Evolutionary conservation across 2,329 filamentous ascomycete species (phyloP), one percentile per base, ranked within the genome.

Genomic region (Diaporthe sp.): DNA sequence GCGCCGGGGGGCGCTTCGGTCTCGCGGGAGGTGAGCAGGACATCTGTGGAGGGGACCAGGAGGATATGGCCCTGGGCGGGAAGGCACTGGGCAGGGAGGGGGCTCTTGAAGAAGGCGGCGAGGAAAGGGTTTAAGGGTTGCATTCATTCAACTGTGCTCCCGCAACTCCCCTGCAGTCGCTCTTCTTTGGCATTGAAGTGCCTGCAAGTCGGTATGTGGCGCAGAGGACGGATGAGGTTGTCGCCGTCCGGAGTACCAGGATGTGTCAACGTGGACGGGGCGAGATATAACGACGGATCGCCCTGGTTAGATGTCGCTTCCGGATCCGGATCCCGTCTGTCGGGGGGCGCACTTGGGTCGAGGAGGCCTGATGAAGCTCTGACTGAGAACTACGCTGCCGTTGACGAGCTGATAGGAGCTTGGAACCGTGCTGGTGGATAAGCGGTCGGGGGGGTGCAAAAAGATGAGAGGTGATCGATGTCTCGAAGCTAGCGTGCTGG

Each of bases 121-220:
- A 99, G 90, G 87, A 98, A 98, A 84, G 97, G 97, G 87, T 99
- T 99, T 92, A 98, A 90, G 88, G 97, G 95, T 93, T 96, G 96
- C 96, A 98, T 98, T 92, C 93, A 82, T 79, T 81, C 81, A 77
- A 79, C 78, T 76, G 66, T 65, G 63, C 70, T 71, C 66, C 73
- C 73, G 71, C 75, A 71, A 75, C 73, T 56, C 70, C 75, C 73
- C 71, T 69, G 53, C 35, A 65, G 75, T 71, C 68, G 73, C 59
- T 70, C 44, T 44, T 47, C 58, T 58, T 73, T 66, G 42, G 59
- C 75, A 76, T 76, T 51, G 70, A 75, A 69, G 58, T 66, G 47
- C 42, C 53, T 68, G 50, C 51, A 50, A n/a, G 55, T 27, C 30
- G 25, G 37, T 50, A n/a, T 44, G 39, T n/a, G n/a, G 63, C 72